Conservation (phyloP, 75 land plant genomes). For the Cunninghamia lanceolata region DNA sequence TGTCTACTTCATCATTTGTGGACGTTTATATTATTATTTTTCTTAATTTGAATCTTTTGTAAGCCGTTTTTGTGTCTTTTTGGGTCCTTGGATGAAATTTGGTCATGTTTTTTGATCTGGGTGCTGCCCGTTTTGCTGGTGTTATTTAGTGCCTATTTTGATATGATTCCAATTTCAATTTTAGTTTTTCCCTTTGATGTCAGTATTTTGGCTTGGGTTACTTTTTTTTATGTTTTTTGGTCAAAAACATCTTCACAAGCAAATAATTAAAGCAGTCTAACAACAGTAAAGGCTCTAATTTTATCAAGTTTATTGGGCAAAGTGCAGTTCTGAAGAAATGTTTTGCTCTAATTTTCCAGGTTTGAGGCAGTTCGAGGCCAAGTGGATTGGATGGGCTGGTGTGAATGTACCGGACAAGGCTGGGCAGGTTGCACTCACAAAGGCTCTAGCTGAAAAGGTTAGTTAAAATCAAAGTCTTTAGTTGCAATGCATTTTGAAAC, state of each 20-base stretch:
- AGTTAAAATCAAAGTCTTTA: not conserved
- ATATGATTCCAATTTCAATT: not conserved
- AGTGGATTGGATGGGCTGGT: slow-evolving; percentile 99
- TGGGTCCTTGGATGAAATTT: not conserved
- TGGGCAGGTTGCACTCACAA: slow-evolving; percentile 75
- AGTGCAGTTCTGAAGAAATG: not conserved
- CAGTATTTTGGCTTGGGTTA: not conserved
- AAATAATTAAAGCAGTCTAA: not conserved
- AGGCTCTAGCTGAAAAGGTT: slow-evolving; percentile 92
- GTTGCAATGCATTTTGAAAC: not conserved
- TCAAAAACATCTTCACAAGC: not conserved
- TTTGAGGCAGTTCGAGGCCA: slow-evolving; percentile 94
- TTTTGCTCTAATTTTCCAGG: slow-evolving; percentile 37
- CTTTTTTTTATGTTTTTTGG: not conserved
- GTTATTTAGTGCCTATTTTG: not conserved
- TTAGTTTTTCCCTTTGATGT: not conserved
- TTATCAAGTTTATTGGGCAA: not conserved
- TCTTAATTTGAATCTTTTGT: not conserved
- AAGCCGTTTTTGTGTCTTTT: not conserved
- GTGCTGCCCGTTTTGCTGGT: not conserved
- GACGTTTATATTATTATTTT: not conserved
- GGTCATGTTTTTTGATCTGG: not conserved
- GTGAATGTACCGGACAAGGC: slow-evolving; percentile 93
- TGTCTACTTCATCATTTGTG: not conserved
- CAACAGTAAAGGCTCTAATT: not conserved